Evolutionary conservation across 768 basidiomycete species (phyloP).

Genomic region (Polyporus arcularius): DNA sequence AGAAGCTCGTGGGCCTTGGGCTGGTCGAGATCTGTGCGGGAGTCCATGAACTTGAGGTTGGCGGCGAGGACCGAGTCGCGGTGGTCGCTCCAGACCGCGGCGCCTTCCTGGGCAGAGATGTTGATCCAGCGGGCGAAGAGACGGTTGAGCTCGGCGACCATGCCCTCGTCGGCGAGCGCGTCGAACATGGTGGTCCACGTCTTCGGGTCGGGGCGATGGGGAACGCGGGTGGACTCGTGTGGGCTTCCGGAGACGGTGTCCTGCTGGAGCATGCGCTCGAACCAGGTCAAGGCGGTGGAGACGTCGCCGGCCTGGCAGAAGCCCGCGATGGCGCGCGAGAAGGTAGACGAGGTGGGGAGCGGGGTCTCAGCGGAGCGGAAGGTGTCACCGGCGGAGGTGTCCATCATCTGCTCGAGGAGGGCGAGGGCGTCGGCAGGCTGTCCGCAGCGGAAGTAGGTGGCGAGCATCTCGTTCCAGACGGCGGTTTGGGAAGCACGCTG

Average conservation of each 20-base stretch:
- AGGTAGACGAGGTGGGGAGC: conserved; percentile 62
- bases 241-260: conserved; percentile 28
- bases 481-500: conserved; percentile 35
- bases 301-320: conserved; percentile 67
- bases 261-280: conserved; percentile 55
- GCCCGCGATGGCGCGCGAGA: conserved; percentile 60
- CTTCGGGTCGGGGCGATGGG: conserved; percentile 51
- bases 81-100: conserved; percentile 3
- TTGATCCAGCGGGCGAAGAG: conserved; percentile 46
- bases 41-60: conserved; percentile 39
- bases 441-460: conserved; percentile 67
- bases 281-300: conserved; percentile 69
- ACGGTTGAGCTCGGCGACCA: conserved; percentile 56
- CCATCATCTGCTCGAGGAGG: conserved; percentile 73
- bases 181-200: conserved; percentile 66
- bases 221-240: conserved; percentile 43
- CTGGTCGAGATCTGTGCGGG: conserved; percentile 10
- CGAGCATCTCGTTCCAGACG: conserved; percentile 78
- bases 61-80: conserved; percentile 46
- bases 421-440: conserved; percentile 63
- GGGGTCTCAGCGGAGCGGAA: conserved; percentile 49
- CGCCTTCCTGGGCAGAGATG: conserved; percentile 36
- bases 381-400: conserved; percentile 35
- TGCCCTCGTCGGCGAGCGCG: conserved; percentile 48
- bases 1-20: conserved; percentile 19